These are phyloP conservation scores for Fonsecaea erecta DNA, from an alignment of 2,329 filamentous ascomycete genomes.

Conservation along the genomic window DNA sequence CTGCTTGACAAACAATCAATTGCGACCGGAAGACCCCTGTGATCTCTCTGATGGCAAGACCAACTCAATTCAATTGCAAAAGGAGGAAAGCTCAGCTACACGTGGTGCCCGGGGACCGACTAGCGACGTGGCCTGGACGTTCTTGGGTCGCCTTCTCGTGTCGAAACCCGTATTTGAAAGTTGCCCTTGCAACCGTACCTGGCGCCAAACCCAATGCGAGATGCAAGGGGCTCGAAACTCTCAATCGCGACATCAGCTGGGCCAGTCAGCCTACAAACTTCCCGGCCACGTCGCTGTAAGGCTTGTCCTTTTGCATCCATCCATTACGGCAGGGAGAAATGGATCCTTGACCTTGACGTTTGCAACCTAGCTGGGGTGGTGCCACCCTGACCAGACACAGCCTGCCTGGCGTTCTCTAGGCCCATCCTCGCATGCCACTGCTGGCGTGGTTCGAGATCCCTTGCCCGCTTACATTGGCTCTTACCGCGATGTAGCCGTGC, in stretches of 20 bases:
- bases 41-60: slow-evolving; percentile 20
- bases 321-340: slow-evolving; percentile 8
- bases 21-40: slow-evolving; percentile 5
- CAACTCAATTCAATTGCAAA: slow-evolving; percentile 1
- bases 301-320: slow-evolving; percentile 19
- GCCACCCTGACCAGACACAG: slow-evolving; percentile 24
- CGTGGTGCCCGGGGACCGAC: slow-evolving; percentile 5
- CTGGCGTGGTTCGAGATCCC: slow-evolving; percentile 8
- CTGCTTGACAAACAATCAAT: slow-evolving; percentile 1
- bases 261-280: slow-evolving; percentile 8
- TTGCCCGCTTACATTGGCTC: slow-evolving; percentile 12
- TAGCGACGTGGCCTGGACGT: slow-evolving; percentile 9
- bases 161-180: slow-evolving; percentile 12
- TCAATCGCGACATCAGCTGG: slow-evolving; percentile 3
- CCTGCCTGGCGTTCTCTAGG: slow-evolving; percentile 24
- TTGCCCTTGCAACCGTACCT: slow-evolving; percentile 30
- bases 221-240: slow-evolving; percentile 21
- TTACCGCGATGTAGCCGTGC: slow-evolving; percentile 21
- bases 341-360: slow-evolving; percentile 8
- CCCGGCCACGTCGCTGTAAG: not conserved
- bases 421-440: slow-evolving; percentile 6
- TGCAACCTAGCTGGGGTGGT: slow-evolving; percentile 7
- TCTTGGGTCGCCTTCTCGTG: slow-evolving; percentile 14
- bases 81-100: not conserved
- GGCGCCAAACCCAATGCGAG: slow-evolving; percentile 23